Evolutionary conservation across 768 basidiomycete genomes (phyloP).

Genomic region (Rubroboletus satanas): DNA sequence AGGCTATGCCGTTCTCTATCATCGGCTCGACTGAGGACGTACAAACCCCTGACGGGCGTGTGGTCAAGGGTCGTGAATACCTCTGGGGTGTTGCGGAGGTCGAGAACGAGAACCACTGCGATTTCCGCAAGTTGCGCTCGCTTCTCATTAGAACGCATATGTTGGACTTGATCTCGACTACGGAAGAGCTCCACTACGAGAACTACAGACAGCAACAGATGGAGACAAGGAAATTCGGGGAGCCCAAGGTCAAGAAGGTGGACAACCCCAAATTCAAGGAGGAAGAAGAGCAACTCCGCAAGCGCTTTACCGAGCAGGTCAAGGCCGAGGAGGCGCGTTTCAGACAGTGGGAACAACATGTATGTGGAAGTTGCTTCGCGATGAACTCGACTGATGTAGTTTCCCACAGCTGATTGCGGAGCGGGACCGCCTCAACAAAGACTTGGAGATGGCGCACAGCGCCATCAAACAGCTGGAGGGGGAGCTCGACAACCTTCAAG

Average conservation of each 20-base stretch:
- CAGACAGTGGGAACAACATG: slow-evolving; percentile 99
- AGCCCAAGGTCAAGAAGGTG: slow-evolving; percentile 96
- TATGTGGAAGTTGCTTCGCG: slow-evolving; percentile 36
- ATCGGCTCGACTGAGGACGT: slow-evolving; percentile 97
- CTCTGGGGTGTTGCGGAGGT: slow-evolving; percentile 99
- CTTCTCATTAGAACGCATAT: slow-evolving; percentile 96
- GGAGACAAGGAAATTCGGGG: slow-evolving; percentile 99
- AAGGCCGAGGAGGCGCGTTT: slow-evolving; percentile 97
- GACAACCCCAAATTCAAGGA: slow-evolving; percentile 99
- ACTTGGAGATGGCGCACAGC: slow-evolving; percentile 88
- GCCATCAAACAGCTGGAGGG: slow-evolving; percentile 88
- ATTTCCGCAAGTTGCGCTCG: slow-evolving; percentile 96
- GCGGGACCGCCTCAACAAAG: slow-evolving; percentile 98
- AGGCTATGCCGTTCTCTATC: slow-evolving; percentile 97
- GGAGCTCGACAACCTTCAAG: slow-evolving; percentile 86
- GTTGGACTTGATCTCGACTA: slow-evolving; percentile 95
- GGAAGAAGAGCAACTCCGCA: slow-evolving; percentile 94
- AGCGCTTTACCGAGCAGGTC: slow-evolving; percentile 99
- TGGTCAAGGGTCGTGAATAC: slow-evolving; percentile 97
- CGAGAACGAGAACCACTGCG: slow-evolving; percentile 98
- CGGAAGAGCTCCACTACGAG: slow-evolving; percentile 96
- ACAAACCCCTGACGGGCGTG: slow-evolving; percentile 81
- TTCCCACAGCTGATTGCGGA: slow-evolving; percentile 85
- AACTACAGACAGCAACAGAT: slow-evolving; percentile 97
- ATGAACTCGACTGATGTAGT: slow-evolving; percentile 15